These are phyloP conservation scores for Prunus davidiana DNA, from an alignment of 306 rosid species.

Conservation along the genomic window DNA sequence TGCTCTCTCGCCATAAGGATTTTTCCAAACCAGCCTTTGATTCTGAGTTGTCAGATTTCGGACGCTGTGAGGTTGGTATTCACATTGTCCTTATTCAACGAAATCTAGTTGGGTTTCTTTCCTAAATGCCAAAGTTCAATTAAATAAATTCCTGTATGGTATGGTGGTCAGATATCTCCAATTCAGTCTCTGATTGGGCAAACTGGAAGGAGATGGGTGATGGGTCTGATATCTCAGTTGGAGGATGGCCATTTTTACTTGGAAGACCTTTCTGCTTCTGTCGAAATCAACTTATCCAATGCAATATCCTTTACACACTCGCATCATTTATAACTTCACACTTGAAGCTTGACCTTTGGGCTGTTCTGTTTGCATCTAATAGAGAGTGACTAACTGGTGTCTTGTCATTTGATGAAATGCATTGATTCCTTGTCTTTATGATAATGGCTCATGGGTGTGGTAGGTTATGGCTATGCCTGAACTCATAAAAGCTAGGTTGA, in stretches of 20 bases:
- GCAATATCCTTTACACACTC: slow-evolving; percentile 70
- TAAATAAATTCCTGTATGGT: neutral
- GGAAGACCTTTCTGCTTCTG: slow-evolving; percentile 86
- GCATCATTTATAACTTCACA: neutral
- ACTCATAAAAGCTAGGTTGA: slow-evolving; percentile 1
- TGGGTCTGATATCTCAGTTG: slow-evolving; percentile 85
- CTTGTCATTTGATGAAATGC: neutral
- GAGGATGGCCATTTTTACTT: slow-evolving; percentile 85
- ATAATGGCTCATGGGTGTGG: slow-evolving; percentile 7
- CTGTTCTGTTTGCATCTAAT: neutral
- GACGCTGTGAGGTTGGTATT: slow-evolving; percentile 76
- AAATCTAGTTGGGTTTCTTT: neutral
- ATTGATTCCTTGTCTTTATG: neutral
- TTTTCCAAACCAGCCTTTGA: slow-evolving; percentile 82
- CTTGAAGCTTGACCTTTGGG: neutral
- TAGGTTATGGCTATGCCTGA: neutral
- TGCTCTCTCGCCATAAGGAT: slow-evolving; percentile 81
- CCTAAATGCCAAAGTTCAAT: neutral
- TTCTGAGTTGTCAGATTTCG: slow-evolving; percentile 55
- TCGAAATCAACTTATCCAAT: slow-evolving; percentile 60
- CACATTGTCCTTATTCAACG: neutral
- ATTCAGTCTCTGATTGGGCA: slow-evolving; percentile 92
- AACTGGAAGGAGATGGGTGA: slow-evolving; percentile 79
- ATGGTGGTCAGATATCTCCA: slow-evolving; percentile 73
- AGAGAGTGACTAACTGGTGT: neutral